phyloP scores from a whole-genome alignment of 768 basidiomycete species.

The Mycena sanguinolenta region DNA sequence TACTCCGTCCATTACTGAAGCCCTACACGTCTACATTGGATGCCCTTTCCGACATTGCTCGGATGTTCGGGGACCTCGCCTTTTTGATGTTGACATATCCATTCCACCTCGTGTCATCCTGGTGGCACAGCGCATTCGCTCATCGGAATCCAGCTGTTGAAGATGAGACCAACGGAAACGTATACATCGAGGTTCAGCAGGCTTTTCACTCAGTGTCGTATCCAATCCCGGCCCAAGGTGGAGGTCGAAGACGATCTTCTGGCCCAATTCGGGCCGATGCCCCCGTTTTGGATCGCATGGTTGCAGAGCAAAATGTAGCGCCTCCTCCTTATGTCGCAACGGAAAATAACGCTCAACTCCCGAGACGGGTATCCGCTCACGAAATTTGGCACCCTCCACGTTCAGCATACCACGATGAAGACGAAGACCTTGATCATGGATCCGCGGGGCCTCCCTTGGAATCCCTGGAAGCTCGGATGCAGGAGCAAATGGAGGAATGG shows the following conservation, averaged over 20 bases:
- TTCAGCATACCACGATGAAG: conserved; percentile 57
- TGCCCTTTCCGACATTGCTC: conserved; percentile 68
- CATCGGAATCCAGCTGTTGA: conserved; percentile 22
- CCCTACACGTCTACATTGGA: conserved; percentile 81
- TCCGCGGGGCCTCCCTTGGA: conserved; percentile 1
- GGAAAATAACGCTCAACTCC: neutral
- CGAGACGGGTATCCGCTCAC: conserved; percentile 40
- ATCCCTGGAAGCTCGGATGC: conserved; percentile 32
- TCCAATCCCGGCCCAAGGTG: conserved; percentile 17
- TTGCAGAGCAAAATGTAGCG: neutral
- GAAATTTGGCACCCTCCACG: conserved; percentile 75
- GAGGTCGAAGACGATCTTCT: conserved; percentile 15
- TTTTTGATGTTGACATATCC: conserved; percentile 58
- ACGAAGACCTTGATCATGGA: conserved; percentile 35
- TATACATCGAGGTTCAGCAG: conserved; percentile 31
- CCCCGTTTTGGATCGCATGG: neutral
- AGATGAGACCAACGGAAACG: conserved; percentile 6
- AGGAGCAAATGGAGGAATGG: conserved; percentile 72
- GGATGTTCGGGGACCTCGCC: conserved; percentile 75
- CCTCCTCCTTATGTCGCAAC: conserved; percentile 3
- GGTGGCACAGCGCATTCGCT: conserved; percentile 51
- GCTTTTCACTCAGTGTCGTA: conserved; percentile 20
- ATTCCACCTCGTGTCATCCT: conserved; percentile 48
- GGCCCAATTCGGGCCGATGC: conserved; percentile 6
- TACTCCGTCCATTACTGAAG: conserved; percentile 83